Evolutionary conservation across 2,329 filamentous ascomycete genomes (phyloP).

Genomic region (Thielaviopsis populi): DNA sequence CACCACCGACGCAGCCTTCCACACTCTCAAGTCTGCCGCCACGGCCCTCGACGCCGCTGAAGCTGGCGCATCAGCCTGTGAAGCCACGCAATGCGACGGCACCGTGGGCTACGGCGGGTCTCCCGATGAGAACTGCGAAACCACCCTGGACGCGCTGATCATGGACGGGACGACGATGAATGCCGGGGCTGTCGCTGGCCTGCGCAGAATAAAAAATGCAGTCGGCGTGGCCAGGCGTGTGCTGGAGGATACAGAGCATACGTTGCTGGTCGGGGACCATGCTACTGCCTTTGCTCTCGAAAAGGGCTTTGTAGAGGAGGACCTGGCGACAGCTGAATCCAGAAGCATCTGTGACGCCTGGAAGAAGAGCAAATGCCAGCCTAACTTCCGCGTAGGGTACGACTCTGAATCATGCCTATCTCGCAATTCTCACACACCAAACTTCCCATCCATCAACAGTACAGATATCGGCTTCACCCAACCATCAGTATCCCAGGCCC

Average conservation of each 20-base stretch:
- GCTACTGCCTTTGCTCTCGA: constrained; percentile 38
- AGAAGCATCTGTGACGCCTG: constrained; percentile 29
- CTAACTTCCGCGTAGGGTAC: constrained; percentile 36
- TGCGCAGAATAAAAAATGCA: constrained; percentile 35
- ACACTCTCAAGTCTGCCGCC: constrained; percentile 23
- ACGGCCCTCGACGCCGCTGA: constrained; percentile 38
- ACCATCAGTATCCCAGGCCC: constrained; percentile 30
- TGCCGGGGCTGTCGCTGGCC: constrained; percentile 36
- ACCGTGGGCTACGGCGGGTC: constrained; percentile 41
- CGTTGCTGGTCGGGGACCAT: constrained; percentile 36
- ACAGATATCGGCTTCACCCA: constrained; percentile 36
- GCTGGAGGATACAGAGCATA: constrained; percentile 36
- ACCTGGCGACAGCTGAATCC: constrained; percentile 30
- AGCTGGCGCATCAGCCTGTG: constrained; percentile 36
- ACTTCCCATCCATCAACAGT: constrained; percentile 26
- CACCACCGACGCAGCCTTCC: constrained; percentile 37
- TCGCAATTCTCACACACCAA: constrained; percentile 35
- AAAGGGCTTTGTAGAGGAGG: constrained; percentile 34
- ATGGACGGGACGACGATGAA: constrained; percentile 42
- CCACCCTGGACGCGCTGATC: constrained; percentile 43
- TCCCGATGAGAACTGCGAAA: constrained; percentile 41
- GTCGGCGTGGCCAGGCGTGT: constrained; percentile 36
- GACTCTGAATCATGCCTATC: constrained; percentile 28
- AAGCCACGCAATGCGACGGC: constrained; percentile 37
- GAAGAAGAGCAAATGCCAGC: constrained; percentile 30